Evolutionary conservation across 1,139 yeast genomes (phyloP), one percentile per base, ranked within the genome.

Genomic region (Geotrichum bryndzae): DNA sequence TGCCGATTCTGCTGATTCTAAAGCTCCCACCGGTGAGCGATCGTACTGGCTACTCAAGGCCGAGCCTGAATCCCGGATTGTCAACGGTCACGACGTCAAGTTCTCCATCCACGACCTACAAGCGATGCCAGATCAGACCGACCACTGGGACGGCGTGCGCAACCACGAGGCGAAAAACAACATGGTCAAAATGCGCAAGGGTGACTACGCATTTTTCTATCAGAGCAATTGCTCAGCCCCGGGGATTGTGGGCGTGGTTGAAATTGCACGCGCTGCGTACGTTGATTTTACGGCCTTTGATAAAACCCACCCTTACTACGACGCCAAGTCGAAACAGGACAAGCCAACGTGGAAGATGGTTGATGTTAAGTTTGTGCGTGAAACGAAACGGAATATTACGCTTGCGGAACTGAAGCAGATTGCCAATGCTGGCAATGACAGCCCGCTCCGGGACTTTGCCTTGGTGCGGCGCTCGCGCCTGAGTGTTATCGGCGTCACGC

Each of bases 121-220:
- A 25, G 66, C 71, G 10, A 15, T 41, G 46, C 23, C 46, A 6
- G 77, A 75, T 25, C 73, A 71, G 2, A 64, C 58, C 13, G 25
- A 81, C 52, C 76, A 80, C 23, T 82, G 86, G 86, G 83, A 81
- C 63, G 86, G 86, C 1, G 85, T 82, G 5, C 73, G 86, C 57
- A 83, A 82, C 68, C 77, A 79, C 63, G 85, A 82, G 68, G 85
- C 86, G 1, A 74, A 79, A 62, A 83, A 82, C 65, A 77, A 78
- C 63, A 76, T 82, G 79, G 67, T 76, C 31, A 72, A 74, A 56
- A 82, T 82, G 86, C 65, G 70, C 23, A 65, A 66, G 51, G 81
- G 78, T 15, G 86, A 82, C 61, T 58, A 75, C 8, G 79, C 80
- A 23, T 72, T 82, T 10, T 82, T 82, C 63, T 82, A 82, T 65